Evolutionary conservation across 2,329 filamentous ascomycete species (phyloP).

Genomic region (Pseudovirgaria hyperparasitica): DNA sequence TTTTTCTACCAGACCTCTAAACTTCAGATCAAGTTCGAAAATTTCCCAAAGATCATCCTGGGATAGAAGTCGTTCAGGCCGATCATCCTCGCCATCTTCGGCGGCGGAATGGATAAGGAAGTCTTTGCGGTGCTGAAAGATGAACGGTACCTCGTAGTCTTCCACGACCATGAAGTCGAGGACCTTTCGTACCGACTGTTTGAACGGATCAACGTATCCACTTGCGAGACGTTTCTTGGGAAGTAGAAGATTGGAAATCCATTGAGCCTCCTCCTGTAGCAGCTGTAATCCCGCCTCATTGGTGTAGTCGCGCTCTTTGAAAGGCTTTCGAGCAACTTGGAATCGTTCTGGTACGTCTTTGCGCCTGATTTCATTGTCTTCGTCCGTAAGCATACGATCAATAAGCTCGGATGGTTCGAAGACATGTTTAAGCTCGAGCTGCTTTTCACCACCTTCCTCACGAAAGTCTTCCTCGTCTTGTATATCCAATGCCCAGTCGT

Average conservation of each 20-base stretch:
- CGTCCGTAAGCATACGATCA: constrained; percentile 90
- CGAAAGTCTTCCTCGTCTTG: constrained; percentile 76
- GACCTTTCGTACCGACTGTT: constrained; percentile 79
- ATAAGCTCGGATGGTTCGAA: constrained; percentile 93
- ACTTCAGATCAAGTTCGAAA: constrained; percentile 89
- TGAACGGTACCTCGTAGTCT: constrained; percentile 90
- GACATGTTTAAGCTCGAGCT: constrained; percentile 89
- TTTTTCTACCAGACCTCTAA: constrained; percentile 84
- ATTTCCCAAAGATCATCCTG: constrained; percentile 94
- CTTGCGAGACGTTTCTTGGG: constrained; percentile 66
- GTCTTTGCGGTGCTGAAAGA: constrained; percentile 96
- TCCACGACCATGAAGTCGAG: constrained; percentile 92
- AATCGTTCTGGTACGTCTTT: constrained; percentile 89
- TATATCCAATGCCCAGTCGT: constrained; percentile 82
- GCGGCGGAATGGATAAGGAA: constrained; percentile 87
- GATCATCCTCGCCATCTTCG: constrained; percentile 45
- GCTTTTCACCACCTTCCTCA: constrained; percentile 64
- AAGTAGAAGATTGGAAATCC: constrained; percentile 85
- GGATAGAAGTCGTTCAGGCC: constrained; percentile 75
- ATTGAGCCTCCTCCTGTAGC: constrained; percentile 72
- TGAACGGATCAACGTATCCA: constrained; percentile 70
- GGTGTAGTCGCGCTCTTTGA: constrained; percentile 67
- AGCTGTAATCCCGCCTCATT: constrained; percentile 54
- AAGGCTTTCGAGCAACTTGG: constrained; percentile 80
- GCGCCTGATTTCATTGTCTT: constrained; percentile 81